Conservation (phyloP, 2,329 filamentous ascomycete genomes). For the Celoporthe dispersa region DNA sequence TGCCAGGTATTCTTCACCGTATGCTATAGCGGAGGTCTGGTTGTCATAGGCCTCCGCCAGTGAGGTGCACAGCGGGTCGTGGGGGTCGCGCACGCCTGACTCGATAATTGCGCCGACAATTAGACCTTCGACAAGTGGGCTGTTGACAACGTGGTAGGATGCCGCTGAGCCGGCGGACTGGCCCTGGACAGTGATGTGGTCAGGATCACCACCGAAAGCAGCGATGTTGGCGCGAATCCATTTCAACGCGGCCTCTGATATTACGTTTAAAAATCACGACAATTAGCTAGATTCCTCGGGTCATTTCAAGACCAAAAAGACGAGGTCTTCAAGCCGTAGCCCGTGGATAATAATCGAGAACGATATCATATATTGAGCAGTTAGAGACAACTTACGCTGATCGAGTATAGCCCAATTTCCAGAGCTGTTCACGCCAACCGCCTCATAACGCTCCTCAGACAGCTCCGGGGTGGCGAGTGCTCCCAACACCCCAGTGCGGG, state of each 20-base stretch:
- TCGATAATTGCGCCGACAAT: constrained; percentile 36
- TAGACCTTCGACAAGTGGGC: constrained; percentile 33
- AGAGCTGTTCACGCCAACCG: constrained; percentile 34
- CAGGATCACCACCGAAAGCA: constrained; percentile 33
- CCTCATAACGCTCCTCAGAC: constrained; percentile 29
- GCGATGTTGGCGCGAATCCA: constrained; percentile 33
- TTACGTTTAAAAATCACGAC: no score
- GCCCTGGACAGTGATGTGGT: constrained; percentile 28
- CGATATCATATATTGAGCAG: no score
- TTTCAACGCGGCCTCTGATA: constrained; percentile 26
- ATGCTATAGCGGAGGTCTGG: constrained; percentile 21
- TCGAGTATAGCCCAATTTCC: constrained; percentile 56
- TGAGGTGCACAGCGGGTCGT: constrained; percentile 32
- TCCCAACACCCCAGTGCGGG: constrained; percentile 69
- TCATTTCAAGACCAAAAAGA: no score
- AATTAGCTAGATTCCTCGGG: no score
- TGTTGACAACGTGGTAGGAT: constrained; percentile 10
- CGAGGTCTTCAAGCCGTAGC: no score
- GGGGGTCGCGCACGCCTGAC: constrained; percentile 35
- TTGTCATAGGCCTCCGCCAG: constrained; percentile 33
- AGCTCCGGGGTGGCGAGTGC: constrained; percentile 41
- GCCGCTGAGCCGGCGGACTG: constrained; percentile 23
- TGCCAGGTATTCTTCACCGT: constrained; percentile 24
- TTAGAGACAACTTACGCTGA: constrained; percentile 35
- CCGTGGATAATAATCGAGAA: no score